These are phyloP conservation scores for Pythium guiyangense DNA, from an alignment of 352 stramenopile genomes.

Conservation along the genomic window DNA sequence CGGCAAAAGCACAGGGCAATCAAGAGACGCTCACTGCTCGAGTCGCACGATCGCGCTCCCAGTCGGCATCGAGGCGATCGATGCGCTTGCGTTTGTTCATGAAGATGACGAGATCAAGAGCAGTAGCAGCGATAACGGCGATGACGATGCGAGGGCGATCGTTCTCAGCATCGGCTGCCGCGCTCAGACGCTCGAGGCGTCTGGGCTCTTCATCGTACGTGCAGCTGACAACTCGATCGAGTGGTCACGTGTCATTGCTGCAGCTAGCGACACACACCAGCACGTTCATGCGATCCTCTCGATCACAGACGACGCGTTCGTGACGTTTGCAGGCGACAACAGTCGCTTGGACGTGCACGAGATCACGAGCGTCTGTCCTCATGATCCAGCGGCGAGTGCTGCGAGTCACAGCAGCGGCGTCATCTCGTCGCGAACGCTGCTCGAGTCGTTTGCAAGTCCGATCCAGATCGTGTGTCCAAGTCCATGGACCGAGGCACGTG, in stretches of 20 bases:
- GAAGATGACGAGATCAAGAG: not conserved
- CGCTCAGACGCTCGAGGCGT: not conserved
- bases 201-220: not conserved
- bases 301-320: not conserved
- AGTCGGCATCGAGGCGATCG: not conserved
- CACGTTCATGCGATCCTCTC: constrained; percentile 2
- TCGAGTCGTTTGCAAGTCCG: constrained; percentile 12
- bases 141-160: not conserved
- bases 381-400: not conserved
- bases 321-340: constrained; percentile 2
- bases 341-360: constrained; percentile 6
- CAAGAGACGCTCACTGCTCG: not conserved
- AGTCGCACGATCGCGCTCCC: constrained; percentile 1
- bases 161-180: constrained; percentile 9
- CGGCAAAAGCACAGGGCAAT: not conserved
- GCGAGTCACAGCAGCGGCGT: not conserved
- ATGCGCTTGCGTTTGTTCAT: constrained; percentile 10
- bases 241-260: not conserved
- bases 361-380: not conserved
- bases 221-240: not conserved
- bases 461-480: constrained; percentile 11
- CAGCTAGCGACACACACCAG: not conserved
- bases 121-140: too few relatives aligned
- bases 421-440: not conserved
- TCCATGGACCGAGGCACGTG: not conserved